These are phyloP conservation scores for Leccinum obscurum DNA, from an alignment of 768 basidiomycete species.

Conservation along the genomic window DNA sequence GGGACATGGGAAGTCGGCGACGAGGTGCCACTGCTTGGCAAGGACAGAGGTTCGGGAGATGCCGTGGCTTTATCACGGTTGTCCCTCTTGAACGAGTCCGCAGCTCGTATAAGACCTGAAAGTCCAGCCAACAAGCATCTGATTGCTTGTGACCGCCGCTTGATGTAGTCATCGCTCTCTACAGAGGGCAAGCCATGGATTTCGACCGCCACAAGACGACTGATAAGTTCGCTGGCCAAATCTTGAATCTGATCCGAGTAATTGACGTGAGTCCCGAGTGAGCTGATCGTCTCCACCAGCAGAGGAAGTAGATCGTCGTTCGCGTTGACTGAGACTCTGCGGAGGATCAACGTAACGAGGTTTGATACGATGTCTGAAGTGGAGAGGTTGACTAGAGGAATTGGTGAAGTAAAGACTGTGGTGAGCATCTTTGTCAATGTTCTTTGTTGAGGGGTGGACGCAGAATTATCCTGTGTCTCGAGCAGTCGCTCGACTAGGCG, in stretches of 20 bases:
- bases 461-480: constrained; percentile 54
- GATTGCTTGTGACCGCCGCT: constrained; percentile 61
- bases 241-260: constrained; percentile 97
- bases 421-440: constrained; percentile 78
- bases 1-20: constrained; percentile 38
- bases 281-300: constrained; percentile 75
- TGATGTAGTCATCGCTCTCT: constrained; percentile 38
- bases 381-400: constrained; percentile 84
- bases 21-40: constrained; percentile 29
- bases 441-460: constrained; percentile 50
- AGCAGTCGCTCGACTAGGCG: constrained; percentile 78
- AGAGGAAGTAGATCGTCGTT: constrained; percentile 65
- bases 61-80: constrained; percentile 11
- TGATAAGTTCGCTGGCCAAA: constrained; percentile 79
- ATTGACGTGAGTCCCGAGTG: constrained; percentile 88
- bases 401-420: constrained; percentile 78
- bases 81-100: constrained; percentile 43
- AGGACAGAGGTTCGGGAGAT: constrained; percentile 26
- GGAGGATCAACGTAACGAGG: constrained; percentile 71
- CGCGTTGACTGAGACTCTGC: constrained; percentile 60
- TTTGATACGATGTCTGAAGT: constrained; percentile 87
- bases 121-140: constrained; percentile 69
- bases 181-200: constrained; percentile 53
- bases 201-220: constrained; percentile 70
- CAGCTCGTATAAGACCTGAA: constrained; percentile 66